Percentiles rank a stretch among this genome's conserved stretches.
Conservation (phyloP, 352 stramenopile species). For the Thraustotheca clavata region DNA sequence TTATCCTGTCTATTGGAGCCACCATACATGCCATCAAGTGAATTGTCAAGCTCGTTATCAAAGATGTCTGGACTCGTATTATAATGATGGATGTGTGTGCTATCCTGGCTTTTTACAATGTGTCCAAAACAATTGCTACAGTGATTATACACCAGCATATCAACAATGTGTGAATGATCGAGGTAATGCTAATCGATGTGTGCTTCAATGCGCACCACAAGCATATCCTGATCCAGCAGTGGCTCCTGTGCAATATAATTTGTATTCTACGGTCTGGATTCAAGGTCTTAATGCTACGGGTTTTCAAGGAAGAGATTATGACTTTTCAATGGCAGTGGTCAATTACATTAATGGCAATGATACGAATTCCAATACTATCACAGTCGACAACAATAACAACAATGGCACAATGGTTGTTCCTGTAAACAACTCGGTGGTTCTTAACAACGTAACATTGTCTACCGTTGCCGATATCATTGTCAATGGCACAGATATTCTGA, state of each 20-base stretch:
- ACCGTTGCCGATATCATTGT: background rate
- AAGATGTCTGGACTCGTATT: background rate
- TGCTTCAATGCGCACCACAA: background rate
- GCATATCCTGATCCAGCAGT: slow-evolving; percentile 9
- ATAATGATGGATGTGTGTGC: slow-evolving; percentile 14
- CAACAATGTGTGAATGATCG: slow-evolving; percentile 6
- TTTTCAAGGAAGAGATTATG: background rate
- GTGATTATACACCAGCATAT: slow-evolving; percentile 7
- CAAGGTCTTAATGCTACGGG: slow-evolving; percentile 11
- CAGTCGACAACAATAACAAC: slow-evolving; percentile 3
- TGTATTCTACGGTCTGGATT: background rate
- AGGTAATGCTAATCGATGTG: background rate
- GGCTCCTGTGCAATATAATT: background rate
- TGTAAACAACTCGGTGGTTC: background rate
- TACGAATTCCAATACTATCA: background rate
- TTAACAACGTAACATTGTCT: background rate
- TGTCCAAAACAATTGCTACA: slow-evolving; percentile 6
- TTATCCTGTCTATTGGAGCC: background rate
- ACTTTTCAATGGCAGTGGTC: background rate
- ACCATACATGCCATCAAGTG: slow-evolving; percentile 12
- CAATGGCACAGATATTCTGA: slow-evolving; percentile 8
- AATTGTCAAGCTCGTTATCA: slow-evolving; percentile 16
- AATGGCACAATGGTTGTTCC: too few relatives aligned
- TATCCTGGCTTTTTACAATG: slow-evolving; percentile 15
- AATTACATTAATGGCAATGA: background rate